Evolutionary conservation across 345 rosid genomes (phyloP).

Genomic region (Salix purpurea): DNA sequence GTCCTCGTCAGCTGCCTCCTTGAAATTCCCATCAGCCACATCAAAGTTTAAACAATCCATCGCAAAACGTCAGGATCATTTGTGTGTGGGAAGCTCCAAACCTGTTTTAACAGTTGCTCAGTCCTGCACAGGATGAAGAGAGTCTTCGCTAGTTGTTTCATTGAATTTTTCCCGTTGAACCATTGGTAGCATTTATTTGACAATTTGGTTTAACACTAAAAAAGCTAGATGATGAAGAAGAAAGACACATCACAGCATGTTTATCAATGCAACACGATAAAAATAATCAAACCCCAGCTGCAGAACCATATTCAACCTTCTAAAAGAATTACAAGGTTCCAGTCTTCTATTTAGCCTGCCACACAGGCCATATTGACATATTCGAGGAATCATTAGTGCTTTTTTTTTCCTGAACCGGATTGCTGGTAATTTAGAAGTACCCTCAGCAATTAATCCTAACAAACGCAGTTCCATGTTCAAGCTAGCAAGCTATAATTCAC

Average conservation of each 20-base stretch:
- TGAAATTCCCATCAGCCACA: neutral
- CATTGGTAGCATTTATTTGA: neutral
- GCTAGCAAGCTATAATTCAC: neutral
- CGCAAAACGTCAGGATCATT: neutral
- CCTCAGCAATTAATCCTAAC: neutral
- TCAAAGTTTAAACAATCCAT: neutral
- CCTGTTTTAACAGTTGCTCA: neutral
- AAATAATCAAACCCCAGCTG: neutral
- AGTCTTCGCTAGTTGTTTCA: neutral
- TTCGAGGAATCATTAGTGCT: neutral
- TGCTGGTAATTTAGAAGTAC: neutral
- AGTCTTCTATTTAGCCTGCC: neutral
- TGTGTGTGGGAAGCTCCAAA: neutral
- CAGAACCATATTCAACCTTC: neutral
- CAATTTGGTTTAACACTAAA: neutral
- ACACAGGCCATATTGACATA: neutral
- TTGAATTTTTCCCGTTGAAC: neutral
- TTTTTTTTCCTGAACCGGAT: no score
- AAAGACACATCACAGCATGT: neutral
- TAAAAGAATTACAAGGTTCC: neutral
- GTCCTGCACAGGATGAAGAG: neutral
- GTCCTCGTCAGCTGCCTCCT: neutral
- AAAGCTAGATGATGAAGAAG: neutral
- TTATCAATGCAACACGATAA: neutral
- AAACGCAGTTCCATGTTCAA: neutral